phyloP scores from a whole-genome alignment of 345 rosid genomes.

The Citrus inodora region DNA sequence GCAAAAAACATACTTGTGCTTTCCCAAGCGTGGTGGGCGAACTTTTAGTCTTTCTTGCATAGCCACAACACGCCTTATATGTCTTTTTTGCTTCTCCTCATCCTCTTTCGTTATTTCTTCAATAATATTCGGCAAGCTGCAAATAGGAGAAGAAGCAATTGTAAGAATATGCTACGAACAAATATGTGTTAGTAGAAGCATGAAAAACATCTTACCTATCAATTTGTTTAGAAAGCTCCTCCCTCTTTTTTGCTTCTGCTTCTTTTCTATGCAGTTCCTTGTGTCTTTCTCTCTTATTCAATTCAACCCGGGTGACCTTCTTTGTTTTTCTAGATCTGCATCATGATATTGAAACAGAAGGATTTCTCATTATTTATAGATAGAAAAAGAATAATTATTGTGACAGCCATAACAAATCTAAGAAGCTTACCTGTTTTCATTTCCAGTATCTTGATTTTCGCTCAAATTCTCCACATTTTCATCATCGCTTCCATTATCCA shows the following conservation, averaged over 20 bases:
- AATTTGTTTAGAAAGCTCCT: slow-evolving; percentile 57
- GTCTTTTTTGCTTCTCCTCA: slow-evolving; percentile 65
- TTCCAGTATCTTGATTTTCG: slow-evolving; percentile 30
- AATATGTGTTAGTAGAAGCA: background rate
- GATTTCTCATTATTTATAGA: background rate
- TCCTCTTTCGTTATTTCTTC: slow-evolving; percentile 82
- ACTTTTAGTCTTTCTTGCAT: slow-evolving; percentile 71
- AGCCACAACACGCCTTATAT: slow-evolving; percentile 46
- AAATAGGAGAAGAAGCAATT: slow-evolving; percentile 3
- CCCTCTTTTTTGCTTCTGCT: slow-evolving; percentile 48
- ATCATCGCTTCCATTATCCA: slow-evolving; percentile 56
- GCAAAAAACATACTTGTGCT: slow-evolving; percentile 63
- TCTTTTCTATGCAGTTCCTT: slow-evolving; percentile 51
- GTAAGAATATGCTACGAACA: slow-evolving; percentile 8
- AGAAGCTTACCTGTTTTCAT: slow-evolving; percentile 46
- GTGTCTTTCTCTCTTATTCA: slow-evolving; percentile 69
- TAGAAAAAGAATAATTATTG: background rate
- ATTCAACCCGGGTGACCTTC: slow-evolving; percentile 69
- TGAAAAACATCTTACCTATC: slow-evolving; percentile 41
- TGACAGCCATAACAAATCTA: background rate
- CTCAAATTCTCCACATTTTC: slow-evolving; percentile 26
- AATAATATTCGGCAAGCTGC: slow-evolving; percentile 66
- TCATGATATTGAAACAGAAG: slow-evolving; percentile 4
- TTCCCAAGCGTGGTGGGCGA: slow-evolving; percentile 89
- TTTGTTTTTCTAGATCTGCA: slow-evolving; percentile 47